Evolutionary conservation across 2,329 filamentous ascomycete species (phyloP), one percentile per base, ranked within the genome.

Genomic region (Colletotrichum abscissum): DNA sequence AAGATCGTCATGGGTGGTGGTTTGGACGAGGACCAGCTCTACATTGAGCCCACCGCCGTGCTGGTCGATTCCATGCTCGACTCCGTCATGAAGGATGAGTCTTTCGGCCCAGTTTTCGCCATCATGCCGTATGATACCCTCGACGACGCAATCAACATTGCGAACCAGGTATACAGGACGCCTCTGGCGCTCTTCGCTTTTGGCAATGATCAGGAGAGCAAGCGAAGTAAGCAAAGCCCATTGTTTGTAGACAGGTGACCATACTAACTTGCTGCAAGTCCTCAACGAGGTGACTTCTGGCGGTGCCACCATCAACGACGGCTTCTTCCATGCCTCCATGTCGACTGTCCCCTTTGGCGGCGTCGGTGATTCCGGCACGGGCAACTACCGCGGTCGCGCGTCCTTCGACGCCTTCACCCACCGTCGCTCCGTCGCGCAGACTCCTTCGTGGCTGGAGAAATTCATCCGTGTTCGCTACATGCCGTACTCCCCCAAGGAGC

Each of bases 41-140:
- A 93, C 83, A 97, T 99, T 77, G 95, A 96, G 81, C 94, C 95
- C 1, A 99, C 97, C 0, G 91, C 96, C n/a, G 92, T 99, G n/a
- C 88, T 94, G 74, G 93, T 98, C 49, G 88, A 94, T 76, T 91
- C 91, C 74, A 80, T 89, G 19, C 74, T 84, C 33, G 89, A 95
- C 62, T 96, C 98, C 83, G 88, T 92, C 8, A 90, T 98, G 82
- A 89, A 98, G 79, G 91, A 97, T 75, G 97, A 99, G 85, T 94
- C 92, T 56, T 99, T 99, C 80, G 97, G 96, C 7, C 97, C 97
- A n/a, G 88, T 98, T 73, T 95, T 97, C 77, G 92, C 94, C 75
- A 91, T 98, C 75, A 85, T 97, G 67, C 89, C 95, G 0, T 92
- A 95, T 68, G 89, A 94, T 76, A 88, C 91, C 77, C 87, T 98